A percentile compares a stretch with the other conserved stretches of the same genome.
Evolutionary conservation across 805 yeast genomes (phyloP).

Genomic region (Naumovozyma dairenensis): DNA sequence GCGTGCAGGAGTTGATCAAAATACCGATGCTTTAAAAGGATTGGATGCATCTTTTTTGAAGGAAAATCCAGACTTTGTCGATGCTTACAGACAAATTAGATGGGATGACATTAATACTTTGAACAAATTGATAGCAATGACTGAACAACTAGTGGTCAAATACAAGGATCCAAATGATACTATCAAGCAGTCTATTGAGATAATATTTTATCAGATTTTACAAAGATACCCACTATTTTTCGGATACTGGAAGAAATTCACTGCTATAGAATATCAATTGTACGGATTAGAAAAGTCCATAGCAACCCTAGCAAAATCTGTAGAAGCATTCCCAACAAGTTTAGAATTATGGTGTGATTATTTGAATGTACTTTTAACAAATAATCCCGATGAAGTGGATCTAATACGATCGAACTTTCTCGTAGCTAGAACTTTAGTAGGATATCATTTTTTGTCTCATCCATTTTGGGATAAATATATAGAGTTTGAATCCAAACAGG

Average conservation of each 20-base stretch:
- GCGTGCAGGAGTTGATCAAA: too few relatives aligned
- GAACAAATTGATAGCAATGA: constrained; percentile 30
- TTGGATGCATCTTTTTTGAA: constrained; percentile 22
- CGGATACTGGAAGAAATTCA: constrained; percentile 57
- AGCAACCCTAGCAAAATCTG: constrained; percentile 34
- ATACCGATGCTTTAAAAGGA: constrained; percentile 7
- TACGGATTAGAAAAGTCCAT: constrained; percentile 46
- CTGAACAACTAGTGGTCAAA: constrained; percentile 27
- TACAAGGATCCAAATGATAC: constrained; percentile 27
- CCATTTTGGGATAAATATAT: constrained; percentile 74
- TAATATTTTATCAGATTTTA: constrained; percentile 36
- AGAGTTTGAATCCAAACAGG: constrained; percentile 43
- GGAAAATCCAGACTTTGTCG: constrained; percentile 20
- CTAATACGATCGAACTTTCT: constrained; percentile 36
- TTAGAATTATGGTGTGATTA: constrained; percentile 65
- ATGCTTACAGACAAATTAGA: constrained; percentile 13
- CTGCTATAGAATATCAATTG: constrained; percentile 44
- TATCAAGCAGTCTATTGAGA: constrained; percentile 24
- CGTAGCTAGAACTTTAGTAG: constrained; percentile 43
- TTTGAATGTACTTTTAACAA: constrained; percentile 41
- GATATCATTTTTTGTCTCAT: constrained; percentile 68
- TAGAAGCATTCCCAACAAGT: constrained; percentile 44
- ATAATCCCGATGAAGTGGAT: constrained; percentile 27
- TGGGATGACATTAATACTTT: constrained; percentile 32
- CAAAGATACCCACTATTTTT: constrained; percentile 46